A percentile compares a stretch with the other conserved stretches of the same genome.
phyloP scores from a whole-genome alignment of 768 basidiomycete species.

The Amylocystis lapponica region DNA sequence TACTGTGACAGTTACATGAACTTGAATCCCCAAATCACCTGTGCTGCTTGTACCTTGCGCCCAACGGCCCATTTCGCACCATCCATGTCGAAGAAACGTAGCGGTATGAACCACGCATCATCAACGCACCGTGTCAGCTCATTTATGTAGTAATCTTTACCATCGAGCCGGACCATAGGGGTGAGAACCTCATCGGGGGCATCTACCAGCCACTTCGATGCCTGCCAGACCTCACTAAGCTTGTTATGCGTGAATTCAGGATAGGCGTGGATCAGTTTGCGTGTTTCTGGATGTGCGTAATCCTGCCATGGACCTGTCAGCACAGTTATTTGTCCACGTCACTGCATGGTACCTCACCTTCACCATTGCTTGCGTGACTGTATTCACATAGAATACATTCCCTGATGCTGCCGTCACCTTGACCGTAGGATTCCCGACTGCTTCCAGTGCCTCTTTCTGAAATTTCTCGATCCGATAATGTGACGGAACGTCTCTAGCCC shows the following conservation, averaged over 20 bases:
- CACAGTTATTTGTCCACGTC: no score
- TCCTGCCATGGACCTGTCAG: no score
- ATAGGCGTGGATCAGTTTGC: constrained; percentile 22
- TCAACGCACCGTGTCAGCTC: constrained; percentile 13
- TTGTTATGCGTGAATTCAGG: constrained; percentile 17
- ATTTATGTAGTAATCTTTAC: constrained; percentile 19
- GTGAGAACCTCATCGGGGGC: constrained; percentile 20
- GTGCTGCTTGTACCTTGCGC: constrained; percentile 1
- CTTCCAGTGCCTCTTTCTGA: constrained; percentile 11
- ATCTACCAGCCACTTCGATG: constrained; percentile 24
- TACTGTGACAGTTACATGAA: no score
- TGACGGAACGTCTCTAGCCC: constrained; percentile 23
- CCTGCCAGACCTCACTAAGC: constrained; percentile 23
- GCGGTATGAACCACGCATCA: background rate
- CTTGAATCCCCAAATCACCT: constrained; percentile 9
- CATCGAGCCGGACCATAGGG: constrained; percentile 18
- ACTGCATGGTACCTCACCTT: constrained; percentile 15
- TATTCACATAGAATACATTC: constrained; percentile 26
- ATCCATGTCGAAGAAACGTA: background rate
- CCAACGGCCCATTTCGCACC: background rate
- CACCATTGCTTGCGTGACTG: constrained; percentile 11
- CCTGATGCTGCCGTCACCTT: constrained; percentile 16
- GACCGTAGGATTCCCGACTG: constrained; percentile 20
- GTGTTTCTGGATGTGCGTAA: no score
- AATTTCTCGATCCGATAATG: constrained; percentile 18